Evolutionary conservation across 164 flowering plant species (phyloP).

Genomic region (Vitis cinerea): DNA sequence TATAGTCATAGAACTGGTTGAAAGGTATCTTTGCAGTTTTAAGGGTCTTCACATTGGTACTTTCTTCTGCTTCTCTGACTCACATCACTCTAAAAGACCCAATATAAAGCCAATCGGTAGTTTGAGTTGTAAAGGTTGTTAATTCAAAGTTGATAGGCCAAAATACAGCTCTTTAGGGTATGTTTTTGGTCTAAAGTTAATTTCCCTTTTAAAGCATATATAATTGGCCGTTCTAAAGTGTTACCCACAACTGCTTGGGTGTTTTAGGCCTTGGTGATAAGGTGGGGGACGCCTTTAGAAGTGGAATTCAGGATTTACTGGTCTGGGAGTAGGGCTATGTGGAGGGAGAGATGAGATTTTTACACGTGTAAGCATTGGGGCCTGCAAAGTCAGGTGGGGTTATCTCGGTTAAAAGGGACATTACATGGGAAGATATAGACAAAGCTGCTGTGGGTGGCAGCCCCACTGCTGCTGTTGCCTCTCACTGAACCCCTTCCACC

Average conservation of each 20-base stretch:
- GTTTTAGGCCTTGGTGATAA: too few relatives aligned
- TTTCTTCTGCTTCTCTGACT: constrained; percentile 7
- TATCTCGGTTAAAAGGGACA: constrained; percentile 30
- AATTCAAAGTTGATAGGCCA: too few relatives aligned
- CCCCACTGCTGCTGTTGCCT: constrained; percentile 17
- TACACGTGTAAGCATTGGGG: neutral
- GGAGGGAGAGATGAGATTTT: neutral
- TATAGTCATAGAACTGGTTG: neutral
- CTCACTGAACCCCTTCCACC: neutral
- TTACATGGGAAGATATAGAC: constrained; percentile 37
- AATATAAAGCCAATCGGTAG: too few relatives aligned
- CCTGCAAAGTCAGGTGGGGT: constrained; percentile 2
- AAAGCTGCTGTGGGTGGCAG: constrained; percentile 21
- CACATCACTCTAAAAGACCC: neutral
- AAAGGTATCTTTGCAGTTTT: constrained; percentile 9
- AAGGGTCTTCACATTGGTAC: neutral
- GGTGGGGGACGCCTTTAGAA: too few relatives aligned
- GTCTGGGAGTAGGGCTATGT: neutral
- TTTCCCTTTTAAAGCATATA: too few relatives aligned
- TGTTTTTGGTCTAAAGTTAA: too few relatives aligned
- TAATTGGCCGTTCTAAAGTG: too few relatives aligned
- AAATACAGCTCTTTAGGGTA: too few relatives aligned
- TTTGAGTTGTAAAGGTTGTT: too few relatives aligned
- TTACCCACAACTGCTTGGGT: too few relatives aligned
- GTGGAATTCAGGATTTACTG: too few relatives aligned